phyloP scores from a whole-genome alignment of 2,329 filamentous ascomycete genomes.

The Clonostachys sp. region DNA sequence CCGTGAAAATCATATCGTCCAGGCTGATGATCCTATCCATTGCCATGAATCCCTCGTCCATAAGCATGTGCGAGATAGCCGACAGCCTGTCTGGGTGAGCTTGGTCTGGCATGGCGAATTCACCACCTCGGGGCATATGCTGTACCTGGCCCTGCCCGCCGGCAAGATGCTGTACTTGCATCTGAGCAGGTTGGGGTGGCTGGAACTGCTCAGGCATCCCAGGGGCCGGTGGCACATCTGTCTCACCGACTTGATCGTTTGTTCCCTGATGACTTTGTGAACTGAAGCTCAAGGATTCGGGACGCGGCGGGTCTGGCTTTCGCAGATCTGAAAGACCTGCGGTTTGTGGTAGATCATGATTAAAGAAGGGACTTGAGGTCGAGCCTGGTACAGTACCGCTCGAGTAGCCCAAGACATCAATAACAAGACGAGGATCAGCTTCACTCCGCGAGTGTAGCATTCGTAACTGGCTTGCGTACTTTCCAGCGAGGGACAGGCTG shows the following conservation, averaged over 20 bases:
- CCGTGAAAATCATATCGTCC: slow-evolving; percentile 25
- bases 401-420: slow-evolving; percentile 11
- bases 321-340: not conserved
- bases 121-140: not conserved
- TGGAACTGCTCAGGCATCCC: too few species aligned
- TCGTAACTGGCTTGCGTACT: slow-evolving; percentile 10
- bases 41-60: slow-evolving; percentile 22
- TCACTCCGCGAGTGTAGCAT: slow-evolving; percentile 6
- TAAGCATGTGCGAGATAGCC: slow-evolving; percentile 20
- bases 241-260: not conserved
- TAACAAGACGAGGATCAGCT: slow-evolving; percentile 3
- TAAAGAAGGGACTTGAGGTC: slow-evolving; percentile 1
- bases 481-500: slow-evolving; percentile 9
- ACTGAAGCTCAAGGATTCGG: too few species aligned
- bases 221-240: not conserved
- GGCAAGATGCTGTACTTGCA: too few species aligned
- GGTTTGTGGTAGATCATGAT: not conserved
- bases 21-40: slow-evolving; percentile 25
- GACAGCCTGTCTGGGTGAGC: slow-evolving; percentile 15
- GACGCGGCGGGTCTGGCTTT: too few species aligned
- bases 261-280: not conserved
- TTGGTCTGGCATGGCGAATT: not conserved
- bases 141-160: not conserved
- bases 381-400: not conserved
- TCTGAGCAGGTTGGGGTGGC: too few species aligned